Base-by-base conservation (phyloP, 2,329 filamentous ascomycete species). In the Microsporum audouinii region DNA sequence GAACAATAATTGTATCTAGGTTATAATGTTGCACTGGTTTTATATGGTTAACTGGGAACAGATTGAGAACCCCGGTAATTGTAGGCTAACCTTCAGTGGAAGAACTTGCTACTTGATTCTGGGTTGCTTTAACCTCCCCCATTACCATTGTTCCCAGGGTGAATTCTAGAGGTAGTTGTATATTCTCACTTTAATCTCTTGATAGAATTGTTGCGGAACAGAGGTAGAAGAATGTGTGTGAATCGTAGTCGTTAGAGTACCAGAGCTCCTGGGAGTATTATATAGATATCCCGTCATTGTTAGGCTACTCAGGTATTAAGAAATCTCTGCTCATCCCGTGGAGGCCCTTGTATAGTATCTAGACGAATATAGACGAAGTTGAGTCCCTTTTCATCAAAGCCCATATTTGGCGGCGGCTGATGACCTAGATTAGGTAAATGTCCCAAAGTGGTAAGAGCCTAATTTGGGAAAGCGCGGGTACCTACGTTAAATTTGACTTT, bases 1-100 rank as follows among this genome's bases (percentile, higher is more conserved):
- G 59, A n/a, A 69, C 66, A 12, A 68, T 61, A 59, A 66, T 62
- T 1, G 62, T 43, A 27, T 59, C 62, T 10, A 17, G 23, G 27
- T 47, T 5, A 5, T 47, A 8, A 29, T 10, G 10, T 27, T 5
- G 43, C 23, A 3, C 43, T 47, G 43, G 5, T 8, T 27, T 27
- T 1, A 6, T 27, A 47, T 29, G 39, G 7, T 29, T 47, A 47
- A 17, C 3, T 27, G 23, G 17, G 43, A 12, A 5, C 3, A 10
- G 17, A 3, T 27, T 8, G 6, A 14, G 23, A 47, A 27, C 2
- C 29, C 43, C 7, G 23, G 43, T 1, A 47, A 47, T 1, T 45
- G 43, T 47, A 27, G 43, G 8, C 43, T 2, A 29, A 47, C 43
- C 23, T 47, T 29, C 10, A 17, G 23, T 10, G 10, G 43, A 8